Evolutionary conservation across 768 basidiomycete genomes (phyloP).

Genomic region (Hypsizygus marmoreus): DNA sequence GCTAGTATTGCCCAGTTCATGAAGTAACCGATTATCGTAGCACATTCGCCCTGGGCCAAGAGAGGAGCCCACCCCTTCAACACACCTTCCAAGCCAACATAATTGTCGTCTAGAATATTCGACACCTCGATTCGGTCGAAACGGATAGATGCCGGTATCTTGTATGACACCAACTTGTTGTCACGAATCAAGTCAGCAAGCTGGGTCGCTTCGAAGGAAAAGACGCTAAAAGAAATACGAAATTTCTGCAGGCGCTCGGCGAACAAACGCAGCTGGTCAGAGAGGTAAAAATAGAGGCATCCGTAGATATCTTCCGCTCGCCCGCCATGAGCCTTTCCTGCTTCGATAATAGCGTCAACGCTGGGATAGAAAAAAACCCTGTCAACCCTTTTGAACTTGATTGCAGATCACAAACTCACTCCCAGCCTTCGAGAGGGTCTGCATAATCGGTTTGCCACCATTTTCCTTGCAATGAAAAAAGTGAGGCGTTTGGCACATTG

Average conservation of each 20-base stretch:
- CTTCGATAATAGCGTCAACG: slow-evolving; percentile 26
- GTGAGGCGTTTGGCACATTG: slow-evolving; percentile 38
- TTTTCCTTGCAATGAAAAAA: slow-evolving; percentile 37
- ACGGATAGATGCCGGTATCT: slow-evolving; percentile 19
- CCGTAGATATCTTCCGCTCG: slow-evolving; percentile 41
- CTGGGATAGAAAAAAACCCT: slow-evolving; percentile 21
- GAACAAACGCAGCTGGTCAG: slow-evolving; percentile 36
- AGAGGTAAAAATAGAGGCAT: slow-evolving; percentile 43
- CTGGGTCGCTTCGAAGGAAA: slow-evolving; percentile 25
- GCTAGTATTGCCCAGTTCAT: slow-evolving; percentile 37
- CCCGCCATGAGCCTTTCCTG: slow-evolving; percentile 33
- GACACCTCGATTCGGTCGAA: slow-evolving; percentile 49
- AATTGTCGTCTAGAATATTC: slow-evolving; percentile 39
- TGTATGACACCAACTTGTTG: slow-evolving; percentile 9
- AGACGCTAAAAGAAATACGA: slow-evolving; percentile 30
- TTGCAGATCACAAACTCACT: slow-evolving; percentile 34
- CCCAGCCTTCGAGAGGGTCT: slow-evolving; percentile 37
- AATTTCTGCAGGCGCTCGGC: slow-evolving; percentile 28
- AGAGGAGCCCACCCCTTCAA: slow-evolving; percentile 34
- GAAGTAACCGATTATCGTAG: slow-evolving; percentile 36
- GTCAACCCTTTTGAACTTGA: too few species aligned
- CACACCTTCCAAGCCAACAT: slow-evolving; percentile 31
- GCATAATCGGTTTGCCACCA: slow-evolving; percentile 36
- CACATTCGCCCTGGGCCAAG: slow-evolving; percentile 27
- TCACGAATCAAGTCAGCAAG: slow-evolving; percentile 24